phyloP scores from a whole-genome alignment of 2,329 filamentous ascomycete genomes.

The Fusarium transvaalense region DNA sequence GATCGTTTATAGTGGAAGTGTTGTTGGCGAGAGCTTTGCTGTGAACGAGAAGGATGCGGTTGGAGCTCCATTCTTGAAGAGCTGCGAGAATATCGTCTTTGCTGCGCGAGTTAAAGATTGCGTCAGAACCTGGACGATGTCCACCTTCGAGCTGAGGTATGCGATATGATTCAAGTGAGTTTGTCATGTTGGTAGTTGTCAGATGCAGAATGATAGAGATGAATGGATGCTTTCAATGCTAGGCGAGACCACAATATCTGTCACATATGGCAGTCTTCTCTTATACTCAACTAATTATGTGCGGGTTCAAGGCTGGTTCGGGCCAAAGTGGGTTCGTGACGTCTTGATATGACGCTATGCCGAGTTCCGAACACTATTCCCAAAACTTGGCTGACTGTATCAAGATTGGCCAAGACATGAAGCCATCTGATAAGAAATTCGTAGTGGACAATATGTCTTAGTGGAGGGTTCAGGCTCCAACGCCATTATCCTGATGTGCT shows the following conservation, averaged over 20 bases:
- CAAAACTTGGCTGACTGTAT: neutral
- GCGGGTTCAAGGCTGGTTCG: neutral
- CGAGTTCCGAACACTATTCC: constrained; percentile 1
- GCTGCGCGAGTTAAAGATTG: constrained; percentile 28
- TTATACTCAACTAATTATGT: neutral
- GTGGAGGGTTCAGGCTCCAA: neutral
- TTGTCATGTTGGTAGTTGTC: neutral
- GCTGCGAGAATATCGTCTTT: neutral
- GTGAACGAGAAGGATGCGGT: constrained; percentile 5
- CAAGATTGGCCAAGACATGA: neutral
- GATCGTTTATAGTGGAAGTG: neutral
- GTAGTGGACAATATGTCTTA: too few species aligned
- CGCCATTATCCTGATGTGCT: too few species aligned
- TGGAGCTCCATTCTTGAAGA: neutral
- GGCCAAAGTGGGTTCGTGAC: constrained; percentile 22
- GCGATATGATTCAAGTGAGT: neutral
- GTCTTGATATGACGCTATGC: constrained; percentile 15
- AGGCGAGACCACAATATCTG: rapidly evolving
- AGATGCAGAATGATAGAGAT: rapidly evolving
- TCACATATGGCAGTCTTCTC: neutral
- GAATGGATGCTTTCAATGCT: rapidly evolving
- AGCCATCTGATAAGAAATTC: rapidly evolving
- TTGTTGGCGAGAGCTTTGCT: constrained; percentile 20
- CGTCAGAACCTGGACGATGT: constrained; percentile 9
- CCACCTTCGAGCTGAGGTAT: constrained; percentile 21